Percentiles rank a stretch among this genome's conserved stretches.
Evolutionary conservation across 495 filamentous ascomycete genomes (phyloP).

Genomic region (Hypoxylon lienhwacheense): DNA sequence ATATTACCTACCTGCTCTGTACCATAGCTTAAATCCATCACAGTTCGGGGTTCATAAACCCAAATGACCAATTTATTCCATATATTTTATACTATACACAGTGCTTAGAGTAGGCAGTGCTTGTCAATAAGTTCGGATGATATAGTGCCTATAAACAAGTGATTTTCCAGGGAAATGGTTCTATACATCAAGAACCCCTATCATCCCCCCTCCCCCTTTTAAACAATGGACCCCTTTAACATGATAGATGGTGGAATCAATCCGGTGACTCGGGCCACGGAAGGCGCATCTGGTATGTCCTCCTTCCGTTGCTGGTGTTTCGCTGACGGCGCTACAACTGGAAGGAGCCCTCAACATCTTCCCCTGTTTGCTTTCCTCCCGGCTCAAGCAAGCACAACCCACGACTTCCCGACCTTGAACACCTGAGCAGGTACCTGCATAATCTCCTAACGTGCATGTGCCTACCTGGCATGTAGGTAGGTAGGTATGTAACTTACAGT

Average conservation of each 20-base stretch:
- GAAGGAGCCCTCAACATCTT: background rate
- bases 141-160: no score
- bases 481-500: no score
- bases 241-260: no score
- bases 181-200: no score
- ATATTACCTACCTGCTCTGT: constrained; percentile 23
- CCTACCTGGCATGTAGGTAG: no score
- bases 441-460: no score
- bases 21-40: constrained; percentile 24
- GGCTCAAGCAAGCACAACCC: constrained; percentile 19
- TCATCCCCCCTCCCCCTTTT: no score
- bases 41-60: background rate
- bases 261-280: constrained; percentile 5
- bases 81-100: no score
- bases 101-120: no score
- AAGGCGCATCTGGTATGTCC: constrained; percentile 17
- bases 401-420: constrained; percentile 12
- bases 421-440: constrained; percentile 2
- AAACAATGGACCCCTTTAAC: no score
- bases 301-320: constrained; percentile 11
- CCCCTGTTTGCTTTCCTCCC: constrained; percentile 12
- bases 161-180: no score
- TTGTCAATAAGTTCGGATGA: no score
- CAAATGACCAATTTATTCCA: background rate
- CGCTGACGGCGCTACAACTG: constrained; percentile 2